Base-by-base conservation (phyloP, 768 basidiomycete genomes). In the Lactarius indigo region DNA sequence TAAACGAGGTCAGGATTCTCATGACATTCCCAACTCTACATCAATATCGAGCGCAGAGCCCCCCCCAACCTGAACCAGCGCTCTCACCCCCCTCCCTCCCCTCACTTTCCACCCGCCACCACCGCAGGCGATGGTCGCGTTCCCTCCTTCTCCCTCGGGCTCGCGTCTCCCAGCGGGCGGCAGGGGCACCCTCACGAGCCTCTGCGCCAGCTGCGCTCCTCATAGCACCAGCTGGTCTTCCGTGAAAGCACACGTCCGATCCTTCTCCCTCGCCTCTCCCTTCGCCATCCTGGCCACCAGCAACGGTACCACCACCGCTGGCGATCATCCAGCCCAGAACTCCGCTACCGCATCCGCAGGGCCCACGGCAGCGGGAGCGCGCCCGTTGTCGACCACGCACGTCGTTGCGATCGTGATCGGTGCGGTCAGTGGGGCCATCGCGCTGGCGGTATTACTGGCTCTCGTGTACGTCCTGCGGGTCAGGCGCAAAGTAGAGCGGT, bases 51-150 rank as follows among this genome's bases (percentile, higher is more conserved):
- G 55, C 33, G 30, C 30, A 30, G 18, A 31, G 30, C 30, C 23
- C 17, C 17, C n/a, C 31, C 39, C 20, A 54, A 39, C 30, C 42
- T n/a, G 12, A 9, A 18, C 18, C 5, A 5, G 18, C 30, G 33
- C 20, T 20, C 57, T 20, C 50, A 3, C 12, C 35, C 12, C 12
- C 35, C 23, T 44, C 57, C 33, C 13, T 28, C 2, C 47, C 6
- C 39, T 31, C 12, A n/a, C 30, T 10, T 12, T 12, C n/a, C 13
- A 31, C 52, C 61, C 62, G 61, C 23, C 57, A 59, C 57, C 66
- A 59, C 41, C 62, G 62, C 66, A 67, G 66, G 66, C 66, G 61
- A 63, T 67, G 66, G 57, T 56, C 33, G 39, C 35, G 57, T 42
- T 33, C n/a, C 3, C 31, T 31, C 20, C 28, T 6, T 13, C 60